phyloP scores from a whole-genome alignment of 306 rosid genomes.

The Lathyrus sativus region DNA sequence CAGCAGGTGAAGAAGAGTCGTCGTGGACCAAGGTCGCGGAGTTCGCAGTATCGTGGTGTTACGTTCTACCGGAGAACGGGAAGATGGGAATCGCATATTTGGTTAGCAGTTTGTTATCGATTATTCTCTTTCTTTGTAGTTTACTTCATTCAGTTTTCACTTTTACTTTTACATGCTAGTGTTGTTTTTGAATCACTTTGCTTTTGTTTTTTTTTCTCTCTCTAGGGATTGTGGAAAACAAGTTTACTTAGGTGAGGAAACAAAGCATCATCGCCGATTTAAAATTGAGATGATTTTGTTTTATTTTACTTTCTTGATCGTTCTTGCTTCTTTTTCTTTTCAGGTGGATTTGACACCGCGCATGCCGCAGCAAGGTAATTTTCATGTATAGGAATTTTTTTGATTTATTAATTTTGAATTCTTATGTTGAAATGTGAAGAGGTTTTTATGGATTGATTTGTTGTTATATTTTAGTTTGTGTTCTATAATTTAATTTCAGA shows the following conservation, averaged over 20 bases:
- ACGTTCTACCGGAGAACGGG: conserved; percentile 92
- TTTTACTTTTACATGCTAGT: not conserved
- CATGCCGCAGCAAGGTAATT: conserved; percentile 87
- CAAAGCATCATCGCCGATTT: conserved; percentile 1
- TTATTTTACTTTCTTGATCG: conserved; percentile 1
- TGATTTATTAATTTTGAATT: not conserved
- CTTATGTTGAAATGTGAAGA: not conserved
- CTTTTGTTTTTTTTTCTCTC: not conserved
- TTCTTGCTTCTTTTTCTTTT: conserved; percentile 5
- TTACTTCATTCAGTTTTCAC: conserved; percentile 1
- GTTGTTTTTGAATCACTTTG: conserved; percentile 23
- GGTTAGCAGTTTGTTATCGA: conserved; percentile 53
- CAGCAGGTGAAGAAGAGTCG: conserved; percentile 77
- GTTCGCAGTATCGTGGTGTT: conserved; percentile 96
- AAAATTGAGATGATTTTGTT: conserved; percentile 14
- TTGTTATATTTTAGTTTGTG: not conserved
- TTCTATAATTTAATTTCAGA: conserved; percentile 39
- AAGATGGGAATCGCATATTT: conserved; percentile 96
- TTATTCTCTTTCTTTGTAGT: conserved; percentile 8
- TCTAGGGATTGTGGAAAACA: conserved; percentile 94
- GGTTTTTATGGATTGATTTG: not conserved
- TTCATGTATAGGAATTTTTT: not conserved
- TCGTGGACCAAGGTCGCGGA: conserved; percentile 85
- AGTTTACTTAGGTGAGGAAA: conserved; percentile 79
- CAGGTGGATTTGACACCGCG: conserved; percentile 94